A percentile compares a stretch with the other conserved stretches of the same genome.
These are phyloP conservation scores for Boechera divaricarpa DNA, from an alignment of 345 rosid genomes.

Conservation along the genomic window DNA sequence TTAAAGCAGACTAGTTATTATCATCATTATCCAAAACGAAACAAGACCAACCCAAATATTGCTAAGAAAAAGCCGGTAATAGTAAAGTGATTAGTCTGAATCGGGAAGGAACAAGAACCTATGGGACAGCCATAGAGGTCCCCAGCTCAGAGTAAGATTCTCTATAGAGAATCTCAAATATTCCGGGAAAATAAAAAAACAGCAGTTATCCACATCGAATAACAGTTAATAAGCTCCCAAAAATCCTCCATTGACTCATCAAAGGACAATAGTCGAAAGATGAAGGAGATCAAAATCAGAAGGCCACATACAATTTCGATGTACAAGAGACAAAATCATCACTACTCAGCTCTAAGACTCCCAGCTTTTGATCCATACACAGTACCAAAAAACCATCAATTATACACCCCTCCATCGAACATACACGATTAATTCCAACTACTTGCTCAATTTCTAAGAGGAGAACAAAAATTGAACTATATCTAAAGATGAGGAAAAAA, in stretches of 20 bases:
- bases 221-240: conserved; percentile 14
- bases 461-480: conserved; percentile 1
- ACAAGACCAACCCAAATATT: background rate
- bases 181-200: background rate
- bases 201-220: background rate
- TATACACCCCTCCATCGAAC: background rate
- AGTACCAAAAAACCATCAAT: background rate
- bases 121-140: conserved; percentile 3
- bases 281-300: conserved; percentile 15
- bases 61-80: conserved; percentile 3
- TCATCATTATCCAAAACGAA: conserved; percentile 26
- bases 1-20: background rate
- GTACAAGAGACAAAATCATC: conserved; percentile 19
- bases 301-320: conserved; percentile 4
- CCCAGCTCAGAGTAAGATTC: conserved; percentile 13
- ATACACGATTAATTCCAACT: conserved; percentile 19
- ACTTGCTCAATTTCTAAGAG: conserved; percentile 13
- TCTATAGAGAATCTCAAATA: background rate
- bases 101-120: background rate
- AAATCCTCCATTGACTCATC: background rate
- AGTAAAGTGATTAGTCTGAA: background rate
- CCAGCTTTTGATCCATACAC: conserved; percentile 26
- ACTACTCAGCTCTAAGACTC: conserved; percentile 18
- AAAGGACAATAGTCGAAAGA: conserved; percentile 1
- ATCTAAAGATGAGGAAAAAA: background rate